Percentiles rank a stretch among this genome's conserved stretches.
phyloP scores from a whole-genome alignment of 352 stramenopile genomes.

The Peronospora belbahrii region DNA sequence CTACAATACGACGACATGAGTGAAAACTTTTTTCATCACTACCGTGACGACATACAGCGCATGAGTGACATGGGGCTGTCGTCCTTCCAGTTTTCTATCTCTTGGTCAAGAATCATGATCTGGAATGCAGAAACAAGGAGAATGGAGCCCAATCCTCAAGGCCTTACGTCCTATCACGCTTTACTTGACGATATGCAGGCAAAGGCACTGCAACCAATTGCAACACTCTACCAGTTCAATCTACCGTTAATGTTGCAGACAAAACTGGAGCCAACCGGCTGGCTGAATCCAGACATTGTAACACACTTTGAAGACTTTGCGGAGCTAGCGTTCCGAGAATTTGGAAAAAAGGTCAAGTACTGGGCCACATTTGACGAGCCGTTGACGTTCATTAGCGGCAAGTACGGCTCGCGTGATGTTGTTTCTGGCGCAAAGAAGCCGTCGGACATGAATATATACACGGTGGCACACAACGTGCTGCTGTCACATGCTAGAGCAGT shows the following conservation, averaged over 20 bases:
- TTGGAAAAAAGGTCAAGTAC: conserved; percentile 86
- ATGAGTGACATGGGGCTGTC: conserved; percentile 85
- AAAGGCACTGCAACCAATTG: conserved; percentile 71
- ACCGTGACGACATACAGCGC: conserved; percentile 72
- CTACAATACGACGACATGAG: conserved; percentile 75
- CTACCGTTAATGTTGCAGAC: conserved; percentile 84
- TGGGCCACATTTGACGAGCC: conserved; percentile 96
- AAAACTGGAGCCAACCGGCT: conserved; percentile 57
- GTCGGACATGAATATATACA: conserved; percentile 42
- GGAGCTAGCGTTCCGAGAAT: conserved; percentile 84
- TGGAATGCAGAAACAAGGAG: conserved; percentile 12
- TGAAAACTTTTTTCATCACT: conserved; percentile 85
- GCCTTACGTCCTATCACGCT: conserved; percentile 59
- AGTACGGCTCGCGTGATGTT: conserved; percentile 71
- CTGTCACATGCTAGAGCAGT: conserved; percentile 86
- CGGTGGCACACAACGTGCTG: conserved; percentile 85
- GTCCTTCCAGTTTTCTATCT: conserved; percentile 65
- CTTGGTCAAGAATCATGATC: conserved; percentile 29
- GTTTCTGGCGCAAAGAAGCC: conserved; percentile 25
- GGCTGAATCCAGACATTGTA: conserved; percentile 47
- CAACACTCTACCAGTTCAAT: conserved; percentile 95
- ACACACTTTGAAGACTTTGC: conserved; percentile 86
- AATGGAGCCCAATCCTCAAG: conserved; percentile 20
- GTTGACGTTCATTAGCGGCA: conserved; percentile 77
- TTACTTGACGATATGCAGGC: conserved; percentile 78